Conservation (phyloP, 192 early-diverging fungal genomes). For the Linderina pennispora region DNA sequence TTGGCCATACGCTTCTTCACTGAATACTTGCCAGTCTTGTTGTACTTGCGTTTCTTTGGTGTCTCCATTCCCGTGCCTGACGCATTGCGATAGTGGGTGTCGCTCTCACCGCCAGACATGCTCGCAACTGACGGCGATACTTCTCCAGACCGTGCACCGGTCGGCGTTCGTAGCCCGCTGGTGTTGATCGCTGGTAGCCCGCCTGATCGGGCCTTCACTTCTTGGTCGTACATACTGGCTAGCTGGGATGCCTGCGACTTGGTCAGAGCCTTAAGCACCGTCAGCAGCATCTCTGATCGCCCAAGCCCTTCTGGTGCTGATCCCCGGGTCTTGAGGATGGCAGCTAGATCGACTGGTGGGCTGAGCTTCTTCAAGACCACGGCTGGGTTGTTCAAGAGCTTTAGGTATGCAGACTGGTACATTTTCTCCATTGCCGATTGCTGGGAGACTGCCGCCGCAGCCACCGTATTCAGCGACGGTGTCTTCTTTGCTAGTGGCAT, state of each 20-base stretch:
- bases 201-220: conserved; percentile 1
- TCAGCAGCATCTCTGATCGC: conserved; percentile 14
- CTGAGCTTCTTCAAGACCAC: conserved; percentile 26
- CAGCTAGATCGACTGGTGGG: conserved; percentile 32
- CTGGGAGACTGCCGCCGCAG: not conserved
- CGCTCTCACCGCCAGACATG: conserved; percentile 20
- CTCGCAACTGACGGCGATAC: conserved; percentile 21
- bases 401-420: conserved; percentile 43
- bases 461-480: not conserved
- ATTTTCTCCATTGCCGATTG: conserved; percentile 24
- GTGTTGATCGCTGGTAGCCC: conserved; percentile 3
- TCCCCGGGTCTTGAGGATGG: conserved; percentile 5
- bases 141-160: conserved; percentile 23
- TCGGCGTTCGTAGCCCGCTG: conserved; percentile 5
- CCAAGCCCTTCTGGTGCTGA: too few relatives aligned
- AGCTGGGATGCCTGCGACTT: conserved; percentile 40
- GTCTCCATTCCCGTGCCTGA: conserved; percentile 9
- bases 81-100: too few relatives aligned
- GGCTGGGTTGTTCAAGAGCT: conserved; percentile 27
- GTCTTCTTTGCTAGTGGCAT: not conserved
- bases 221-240: conserved; percentile 33
- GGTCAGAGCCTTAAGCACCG: conserved; percentile 37
- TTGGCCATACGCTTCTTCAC: conserved; percentile 8
- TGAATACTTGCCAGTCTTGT: conserved; percentile 32
- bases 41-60: conserved; percentile 33